A percentile compares a stretch with the other conserved stretches of the same genome.
phyloP scores from a whole-genome alignment of 2,329 filamentous ascomycete genomes.

The Botrytis elliptica region DNA sequence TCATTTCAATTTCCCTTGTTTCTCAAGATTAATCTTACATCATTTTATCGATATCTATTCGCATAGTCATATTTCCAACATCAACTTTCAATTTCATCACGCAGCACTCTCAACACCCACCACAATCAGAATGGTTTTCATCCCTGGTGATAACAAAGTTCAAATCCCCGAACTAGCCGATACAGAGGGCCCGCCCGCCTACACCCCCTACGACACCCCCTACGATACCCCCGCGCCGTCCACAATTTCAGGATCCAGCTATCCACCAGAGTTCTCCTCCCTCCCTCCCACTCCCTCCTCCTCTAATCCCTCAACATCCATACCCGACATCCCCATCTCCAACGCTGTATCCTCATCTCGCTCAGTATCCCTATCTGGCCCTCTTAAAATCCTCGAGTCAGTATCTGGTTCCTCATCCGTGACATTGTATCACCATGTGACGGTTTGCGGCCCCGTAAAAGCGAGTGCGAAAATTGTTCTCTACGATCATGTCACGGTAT shows the following conservation, averaged over 20 bases:
- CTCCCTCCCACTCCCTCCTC: not conserved
- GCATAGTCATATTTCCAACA: not conserved
- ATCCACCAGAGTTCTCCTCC: constrained; percentile 11
- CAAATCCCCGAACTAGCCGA: constrained; percentile 18
- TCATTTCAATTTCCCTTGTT: not conserved
- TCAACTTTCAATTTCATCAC: not conserved
- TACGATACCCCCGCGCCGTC: constrained; percentile 10
- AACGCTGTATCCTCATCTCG: constrained; percentile 24
- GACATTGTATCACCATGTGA: constrained; percentile 16
- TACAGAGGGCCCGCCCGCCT: constrained; percentile 4
- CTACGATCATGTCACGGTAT: constrained; percentile 26
- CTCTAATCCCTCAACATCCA: not conserved
- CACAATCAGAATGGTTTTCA: constrained; percentile 22
- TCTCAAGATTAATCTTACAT: not conserved
- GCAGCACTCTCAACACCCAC: not conserved
- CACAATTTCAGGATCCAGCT: not conserved
- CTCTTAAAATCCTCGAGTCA: constrained; percentile 27
- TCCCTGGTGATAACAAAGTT: constrained; percentile 25
- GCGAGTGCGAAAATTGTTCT: constrained; percentile 25
- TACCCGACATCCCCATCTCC: constrained; percentile 22
- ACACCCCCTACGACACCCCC: constrained; percentile 9
- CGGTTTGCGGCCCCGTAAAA: constrained; percentile 21
- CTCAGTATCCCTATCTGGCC: constrained; percentile 26
- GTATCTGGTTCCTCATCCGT: constrained; percentile 24
- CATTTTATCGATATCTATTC: not conserved